Conservation (phyloP, 176 grass and related monocot genomes). For the Avena insularis region DNA sequence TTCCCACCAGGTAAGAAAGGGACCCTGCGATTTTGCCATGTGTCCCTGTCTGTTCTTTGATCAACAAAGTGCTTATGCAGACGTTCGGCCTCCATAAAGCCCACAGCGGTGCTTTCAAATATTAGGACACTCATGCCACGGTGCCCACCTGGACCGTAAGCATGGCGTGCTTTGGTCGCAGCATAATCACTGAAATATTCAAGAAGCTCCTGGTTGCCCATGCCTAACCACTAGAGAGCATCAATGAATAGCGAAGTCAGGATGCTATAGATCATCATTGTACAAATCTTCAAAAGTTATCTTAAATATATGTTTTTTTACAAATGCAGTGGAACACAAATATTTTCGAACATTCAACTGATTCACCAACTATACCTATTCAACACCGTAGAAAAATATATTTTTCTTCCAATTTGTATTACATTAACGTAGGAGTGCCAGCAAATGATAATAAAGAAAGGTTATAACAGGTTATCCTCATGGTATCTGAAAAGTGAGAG, state of each 20-base stretch:
- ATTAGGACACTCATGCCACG: conserved; percentile 87
- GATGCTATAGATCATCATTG: conserved; percentile 17
- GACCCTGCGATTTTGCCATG: conserved; percentile 62
- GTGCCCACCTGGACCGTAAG: conserved; percentile 90
- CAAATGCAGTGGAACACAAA: conserved; percentile 6
- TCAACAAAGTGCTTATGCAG: conserved; percentile 78
- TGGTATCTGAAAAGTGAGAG: neutral
- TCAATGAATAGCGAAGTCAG: conserved; percentile 39
- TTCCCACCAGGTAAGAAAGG: conserved; percentile 77
- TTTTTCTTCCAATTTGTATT: conserved; percentile 1
- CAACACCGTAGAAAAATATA: neutral
- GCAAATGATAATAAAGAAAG: conserved; percentile 3
- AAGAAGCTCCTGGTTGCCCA: conserved; percentile 94
- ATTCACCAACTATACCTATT: conserved; percentile 19
- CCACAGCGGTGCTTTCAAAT: conserved; percentile 82
- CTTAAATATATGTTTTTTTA: neutral
- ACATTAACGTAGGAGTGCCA: neutral
- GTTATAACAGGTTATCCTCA: neutral
- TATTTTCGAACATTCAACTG: conserved; percentile 7
- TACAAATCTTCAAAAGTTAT: conserved; percentile 3
- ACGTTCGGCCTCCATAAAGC: conserved; percentile 86
- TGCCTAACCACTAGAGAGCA: conserved; percentile 72
- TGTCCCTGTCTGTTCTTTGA: conserved; percentile 71
- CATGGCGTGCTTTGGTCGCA: conserved; percentile 78
- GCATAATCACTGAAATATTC: conserved; percentile 85